Conservation (phyloP, 2,329 filamentous ascomycete genomes). For the Fusarium sp. region DNA sequence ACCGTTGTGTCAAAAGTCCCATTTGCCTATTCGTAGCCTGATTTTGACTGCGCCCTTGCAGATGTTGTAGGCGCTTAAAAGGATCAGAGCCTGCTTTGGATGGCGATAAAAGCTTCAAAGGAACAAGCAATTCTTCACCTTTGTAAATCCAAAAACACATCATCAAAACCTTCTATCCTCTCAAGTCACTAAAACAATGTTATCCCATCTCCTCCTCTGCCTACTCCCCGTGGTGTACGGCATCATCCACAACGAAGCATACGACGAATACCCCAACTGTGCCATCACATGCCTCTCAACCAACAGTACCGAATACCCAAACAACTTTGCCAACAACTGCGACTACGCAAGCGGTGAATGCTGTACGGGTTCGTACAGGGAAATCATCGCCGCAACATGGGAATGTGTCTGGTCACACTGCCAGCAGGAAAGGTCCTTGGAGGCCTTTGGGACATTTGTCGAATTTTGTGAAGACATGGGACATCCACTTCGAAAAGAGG, state of each 20-base stretch:
- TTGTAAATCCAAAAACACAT: not conserved
- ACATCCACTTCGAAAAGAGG: not conserved
- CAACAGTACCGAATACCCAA: not conserved
- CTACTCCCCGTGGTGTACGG: not conserved
- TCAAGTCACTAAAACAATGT: not conserved
- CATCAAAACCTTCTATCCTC: not conserved
- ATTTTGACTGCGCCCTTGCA: not conserved
- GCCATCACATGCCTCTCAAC: slow-evolving; percentile 4
- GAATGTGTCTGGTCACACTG: slow-evolving; percentile 4
- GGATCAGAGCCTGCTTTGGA: not conserved
- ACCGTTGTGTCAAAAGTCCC: not conserved
- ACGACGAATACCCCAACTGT: slow-evolving; percentile 5
- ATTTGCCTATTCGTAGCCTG: not conserved
- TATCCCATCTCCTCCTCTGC: not conserved
- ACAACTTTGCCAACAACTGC: slow-evolving; percentile 19
- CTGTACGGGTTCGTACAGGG: slow-evolving; percentile 8
- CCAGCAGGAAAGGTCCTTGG: not conserved
- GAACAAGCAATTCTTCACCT: not conserved
- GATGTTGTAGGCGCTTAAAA: not conserved
- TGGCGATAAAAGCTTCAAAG: not conserved
- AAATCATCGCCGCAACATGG: slow-evolving; percentile 7
- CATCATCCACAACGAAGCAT: not conserved
- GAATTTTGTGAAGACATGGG: not conserved
- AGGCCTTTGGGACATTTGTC: slow-evolving; percentile 3
- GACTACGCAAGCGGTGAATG: slow-evolving; percentile 9